phyloP scores from a whole-genome alignment of 2,329 filamentous ascomycete species.

The Aspergillus fischeri region DNA sequence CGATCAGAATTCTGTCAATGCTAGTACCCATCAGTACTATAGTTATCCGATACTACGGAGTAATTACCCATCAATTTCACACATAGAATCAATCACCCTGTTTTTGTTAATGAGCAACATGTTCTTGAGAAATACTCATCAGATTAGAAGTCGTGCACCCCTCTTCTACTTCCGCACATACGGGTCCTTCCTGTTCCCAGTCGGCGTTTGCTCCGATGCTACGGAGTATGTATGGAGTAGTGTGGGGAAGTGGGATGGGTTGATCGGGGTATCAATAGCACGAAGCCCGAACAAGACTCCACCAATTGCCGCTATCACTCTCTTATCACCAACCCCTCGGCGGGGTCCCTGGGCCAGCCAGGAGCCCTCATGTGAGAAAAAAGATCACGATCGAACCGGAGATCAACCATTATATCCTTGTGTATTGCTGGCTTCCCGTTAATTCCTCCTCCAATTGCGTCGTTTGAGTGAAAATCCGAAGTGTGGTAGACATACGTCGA shows the following conservation, averaged over 20 bases:
- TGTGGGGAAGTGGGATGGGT: constrained; percentile 17
- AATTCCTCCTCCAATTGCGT: neutral
- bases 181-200: neutral
- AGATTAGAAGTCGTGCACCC: neutral
- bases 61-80: neutral
- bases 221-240: neutral
- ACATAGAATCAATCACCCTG: neutral
- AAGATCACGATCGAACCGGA: neutral
- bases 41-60: neutral
- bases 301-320: constrained; percentile 11
- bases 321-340: constrained; percentile 15
- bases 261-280: constrained; percentile 29
- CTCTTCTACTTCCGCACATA: neutral
- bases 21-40: neutral
- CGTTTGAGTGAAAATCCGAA: neutral
- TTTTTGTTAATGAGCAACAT: neutral
- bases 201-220: neutral
- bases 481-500: neutral
- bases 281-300: constrained; percentile 21
- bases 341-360: constrained; percentile 3
- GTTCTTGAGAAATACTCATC: too few species aligned
- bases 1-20: constrained; percentile 2
- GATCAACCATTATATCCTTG: neutral
- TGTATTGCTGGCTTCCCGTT: neutral
- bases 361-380: neutral